These are phyloP conservation scores for Brassica hybrid DNA, from an alignment of 441 rosid genomes.

Conservation along the genomic window DNA sequence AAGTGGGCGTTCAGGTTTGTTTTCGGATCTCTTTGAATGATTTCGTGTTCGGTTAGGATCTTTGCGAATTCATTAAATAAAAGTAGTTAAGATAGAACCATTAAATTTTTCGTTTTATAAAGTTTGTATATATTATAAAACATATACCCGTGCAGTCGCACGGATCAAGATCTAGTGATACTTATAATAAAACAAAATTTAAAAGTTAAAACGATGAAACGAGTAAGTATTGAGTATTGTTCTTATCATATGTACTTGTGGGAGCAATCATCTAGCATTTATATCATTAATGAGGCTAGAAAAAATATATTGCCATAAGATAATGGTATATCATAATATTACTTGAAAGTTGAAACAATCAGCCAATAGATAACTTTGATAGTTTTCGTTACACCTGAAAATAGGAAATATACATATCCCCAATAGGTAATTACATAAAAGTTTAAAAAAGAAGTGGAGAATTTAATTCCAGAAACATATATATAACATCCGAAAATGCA, in stretches of 20 bases:
- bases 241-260: background rate
- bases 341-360: background rate
- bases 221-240: no score
- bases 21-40: no score
- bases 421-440: constrained; percentile 37
- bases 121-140: no score
- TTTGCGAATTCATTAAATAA: no score
- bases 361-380: background rate
- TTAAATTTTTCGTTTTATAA: no score
- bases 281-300: background rate
- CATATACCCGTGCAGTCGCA: no score
- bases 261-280: background rate
- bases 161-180: no score
- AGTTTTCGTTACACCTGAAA: constrained; percentile 34
- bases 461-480: constrained; percentile 27
- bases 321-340: background rate
- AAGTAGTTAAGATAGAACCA: no score
- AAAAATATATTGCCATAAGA: background rate
- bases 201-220: no score
- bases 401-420: constrained; percentile 44
- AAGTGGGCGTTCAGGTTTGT: no score
- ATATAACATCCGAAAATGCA: constrained; percentile 36
- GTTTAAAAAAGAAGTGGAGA: constrained; percentile 34
- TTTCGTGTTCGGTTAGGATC: no score
- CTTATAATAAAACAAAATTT: no score